Evolutionary conservation across 2,329 filamentous ascomycete species (phyloP), one percentile per base, ranked within the genome.

Genomic region (Ophiosphaerella korrae): DNA sequence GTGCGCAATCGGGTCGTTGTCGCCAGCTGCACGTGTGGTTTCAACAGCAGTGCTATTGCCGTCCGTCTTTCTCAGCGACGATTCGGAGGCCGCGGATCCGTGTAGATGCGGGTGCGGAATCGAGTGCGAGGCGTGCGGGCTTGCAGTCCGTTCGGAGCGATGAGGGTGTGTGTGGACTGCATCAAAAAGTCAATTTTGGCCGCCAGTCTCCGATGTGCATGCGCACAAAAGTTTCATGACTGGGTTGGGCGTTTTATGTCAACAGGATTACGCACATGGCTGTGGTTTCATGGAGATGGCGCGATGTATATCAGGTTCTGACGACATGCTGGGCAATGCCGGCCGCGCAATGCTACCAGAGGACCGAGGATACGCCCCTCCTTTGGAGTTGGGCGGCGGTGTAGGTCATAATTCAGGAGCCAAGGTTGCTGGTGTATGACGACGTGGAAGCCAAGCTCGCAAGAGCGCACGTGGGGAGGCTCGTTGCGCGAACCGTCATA

Each of bases 231-330:
- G 26, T 29, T 29, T 29, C 26, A 29, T 29, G 26, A 8, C 26
- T 3, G 5, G 26, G 26, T 29, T 29, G 26, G 7, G 26, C 8
- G 26, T 29, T 29, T 29, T 32, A 12, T 9, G 40, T 16, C 18
- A 21, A 21, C 18, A 13, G 32, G 33, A 26, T 16, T 16, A 21
- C 45, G 9, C 7, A 48, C 45, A 79, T 40, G 78, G 77, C 34
- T 66, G 70, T 31, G 78, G 78, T 59, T 77, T 74, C 64, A 81
- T 71, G 36, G 75, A 76, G 50, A 80, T 79, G 39, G 78, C 76
- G 52, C 74, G 73, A 58, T 79, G 76, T 33, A 81, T 67, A 66
- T 80, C 76, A 16, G 75, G 72, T 58, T 80, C 77, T 5, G 71
- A 73, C 53, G 55, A 64, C 70, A 72, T 76, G 44, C 29, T 55